Conservation (phyloP, 768 basidiomycete species). For the Mrakia frigida region DNA sequence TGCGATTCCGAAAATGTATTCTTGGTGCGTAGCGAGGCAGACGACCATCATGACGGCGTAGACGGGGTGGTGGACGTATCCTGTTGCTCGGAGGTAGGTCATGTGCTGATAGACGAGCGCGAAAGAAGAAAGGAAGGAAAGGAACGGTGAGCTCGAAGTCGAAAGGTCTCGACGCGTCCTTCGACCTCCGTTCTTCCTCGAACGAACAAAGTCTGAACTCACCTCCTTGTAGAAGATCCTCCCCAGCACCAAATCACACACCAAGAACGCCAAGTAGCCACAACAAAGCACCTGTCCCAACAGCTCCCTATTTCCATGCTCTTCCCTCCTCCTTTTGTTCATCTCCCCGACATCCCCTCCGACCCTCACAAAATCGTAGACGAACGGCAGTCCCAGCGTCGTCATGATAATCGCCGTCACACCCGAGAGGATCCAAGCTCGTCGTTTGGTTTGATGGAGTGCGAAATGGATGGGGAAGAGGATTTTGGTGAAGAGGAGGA, state of each 20-base stretch:
- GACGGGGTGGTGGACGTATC: neutral
- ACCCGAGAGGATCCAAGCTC: neutral
- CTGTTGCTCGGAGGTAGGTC: neutral
- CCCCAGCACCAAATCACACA: neutral
- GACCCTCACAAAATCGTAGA: neutral
- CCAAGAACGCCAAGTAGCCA: neutral
- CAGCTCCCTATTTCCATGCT: neutral
- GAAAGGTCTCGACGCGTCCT: neutral
- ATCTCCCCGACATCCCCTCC: neutral
- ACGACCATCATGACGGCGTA: conserved; percentile 2
- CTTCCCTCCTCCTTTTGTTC: neutral
- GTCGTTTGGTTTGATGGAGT: neutral
- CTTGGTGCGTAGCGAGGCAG: neutral
- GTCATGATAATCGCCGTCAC: neutral
- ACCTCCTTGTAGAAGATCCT: neutral
- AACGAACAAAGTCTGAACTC: neutral
- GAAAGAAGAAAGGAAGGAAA: too few species aligned
- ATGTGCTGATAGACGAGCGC: neutral
- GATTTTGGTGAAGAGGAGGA: neutral
- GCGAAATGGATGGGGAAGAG: neutral
- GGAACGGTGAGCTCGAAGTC: neutral
- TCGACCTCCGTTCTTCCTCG: neutral
- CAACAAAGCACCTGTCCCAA: neutral
- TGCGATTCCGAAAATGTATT: neutral
- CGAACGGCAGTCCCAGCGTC: neutral